Conservation (phyloP, 345 rosid species). For the Acer saccharum region DNA sequence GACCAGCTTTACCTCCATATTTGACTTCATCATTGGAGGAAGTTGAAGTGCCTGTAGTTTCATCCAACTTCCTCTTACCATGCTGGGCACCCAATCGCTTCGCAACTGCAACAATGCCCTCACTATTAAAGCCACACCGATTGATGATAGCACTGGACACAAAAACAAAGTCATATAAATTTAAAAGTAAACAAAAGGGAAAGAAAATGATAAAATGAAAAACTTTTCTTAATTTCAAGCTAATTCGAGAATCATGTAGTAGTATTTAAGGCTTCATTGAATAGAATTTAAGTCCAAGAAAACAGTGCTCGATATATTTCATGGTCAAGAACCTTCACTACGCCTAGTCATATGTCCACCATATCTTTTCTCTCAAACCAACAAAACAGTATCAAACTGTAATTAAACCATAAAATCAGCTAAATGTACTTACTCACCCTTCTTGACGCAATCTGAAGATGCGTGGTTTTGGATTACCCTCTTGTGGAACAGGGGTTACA, state of each 20-base stretch:
- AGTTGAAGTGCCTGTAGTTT: constrained; percentile 71
- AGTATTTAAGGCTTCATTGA: background rate
- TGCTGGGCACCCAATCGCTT: constrained; percentile 97
- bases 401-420: background rate
- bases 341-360: background rate
- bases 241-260: background rate
- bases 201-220: background rate
- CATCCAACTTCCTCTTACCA: constrained; percentile 91
- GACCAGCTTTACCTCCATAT: constrained; percentile 97
- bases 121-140: constrained; percentile 95
- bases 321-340: background rate
- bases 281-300: background rate
- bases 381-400: background rate
- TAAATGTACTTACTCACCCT: constrained; percentile 48
- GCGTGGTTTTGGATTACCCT: constrained; percentile 92
- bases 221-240: background rate
- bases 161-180: constrained; percentile 10
- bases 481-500: constrained; percentile 95
- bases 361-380: constrained; percentile 4
- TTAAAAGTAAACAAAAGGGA: background rate
- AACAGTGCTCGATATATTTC: background rate
- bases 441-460: constrained; percentile 83
- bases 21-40: constrained; percentile 53
- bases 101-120: constrained; percentile 95
- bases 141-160: constrained; percentile 86